A percentile compares a stretch with the other conserved stretches of the same genome.
Evolutionary conservation across 148 eudicot genomes (phyloP).

Genomic region (Selenicereus undatus): DNA sequence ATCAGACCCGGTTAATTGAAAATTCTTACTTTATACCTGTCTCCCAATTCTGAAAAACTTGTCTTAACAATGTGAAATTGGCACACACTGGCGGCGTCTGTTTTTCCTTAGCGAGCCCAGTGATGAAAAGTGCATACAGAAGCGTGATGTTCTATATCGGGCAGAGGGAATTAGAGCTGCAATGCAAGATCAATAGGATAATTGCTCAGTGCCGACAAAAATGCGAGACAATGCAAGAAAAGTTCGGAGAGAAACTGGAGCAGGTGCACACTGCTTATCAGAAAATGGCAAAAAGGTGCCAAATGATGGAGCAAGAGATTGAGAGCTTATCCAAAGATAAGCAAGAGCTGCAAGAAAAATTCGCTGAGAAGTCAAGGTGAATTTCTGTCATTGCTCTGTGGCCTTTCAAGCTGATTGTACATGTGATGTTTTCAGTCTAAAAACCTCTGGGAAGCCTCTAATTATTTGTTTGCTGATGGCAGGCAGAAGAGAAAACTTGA

Average conservation of each 20-base stretch:
- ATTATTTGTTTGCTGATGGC: slow-evolving; percentile 23
- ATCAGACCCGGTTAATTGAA: neutral
- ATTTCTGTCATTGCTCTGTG: neutral
- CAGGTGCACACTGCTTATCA: slow-evolving; percentile 80
- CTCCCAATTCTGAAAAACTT: neutral
- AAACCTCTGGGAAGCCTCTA: slow-evolving; percentile 10
- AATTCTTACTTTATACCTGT: neutral
- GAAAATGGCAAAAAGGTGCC: slow-evolving; percentile 90
- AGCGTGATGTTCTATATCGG: slow-evolving; percentile 84
- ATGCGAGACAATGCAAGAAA: slow-evolving; percentile 79
- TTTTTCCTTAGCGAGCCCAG: slow-evolving; percentile 55
- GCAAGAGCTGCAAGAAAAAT: slow-evolving; percentile 88
- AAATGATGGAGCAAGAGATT: slow-evolving; percentile 81
- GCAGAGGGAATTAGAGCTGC: slow-evolving; percentile 91
- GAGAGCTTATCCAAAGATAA: slow-evolving; percentile 77
- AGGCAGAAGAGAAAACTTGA: slow-evolving; percentile 96
- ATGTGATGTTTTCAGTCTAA: neutral
- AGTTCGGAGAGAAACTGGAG: slow-evolving; percentile 76
- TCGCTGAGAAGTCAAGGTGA: slow-evolving; percentile 87
- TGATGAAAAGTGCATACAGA: slow-evolving; percentile 88
- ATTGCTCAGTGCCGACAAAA: slow-evolving; percentile 77
- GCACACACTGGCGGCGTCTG: neutral
- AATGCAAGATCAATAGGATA: slow-evolving; percentile 81
- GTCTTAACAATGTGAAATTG: neutral
- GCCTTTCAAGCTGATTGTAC: neutral